Evolutionary conservation across 2,329 filamentous ascomycete species (phyloP).

Genomic region (Biscogniauxia marginata): DNA sequence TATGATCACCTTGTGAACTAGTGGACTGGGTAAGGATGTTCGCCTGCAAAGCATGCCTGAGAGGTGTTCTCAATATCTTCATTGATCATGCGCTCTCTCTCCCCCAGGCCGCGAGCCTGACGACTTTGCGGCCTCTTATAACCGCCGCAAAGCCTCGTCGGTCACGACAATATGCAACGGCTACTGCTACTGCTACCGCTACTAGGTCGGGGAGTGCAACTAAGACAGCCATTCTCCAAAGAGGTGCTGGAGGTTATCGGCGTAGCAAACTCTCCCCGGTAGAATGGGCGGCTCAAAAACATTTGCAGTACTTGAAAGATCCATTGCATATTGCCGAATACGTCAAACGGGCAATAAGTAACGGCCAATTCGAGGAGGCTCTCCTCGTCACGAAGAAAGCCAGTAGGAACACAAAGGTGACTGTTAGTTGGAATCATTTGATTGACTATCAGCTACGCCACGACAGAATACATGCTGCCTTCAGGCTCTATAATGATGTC

Average conservation of each 20-base stretch:
- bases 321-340: conserved; percentile 70
- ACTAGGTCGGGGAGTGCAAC: too few relatives aligned
- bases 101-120: background rate
- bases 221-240: too few relatives aligned
- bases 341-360: conserved; percentile 59
- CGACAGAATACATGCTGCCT: conserved; percentile 59
- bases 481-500: conserved; percentile 82
- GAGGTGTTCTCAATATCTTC: conserved; percentile 23
- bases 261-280: background rate
- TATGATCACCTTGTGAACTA: background rate
- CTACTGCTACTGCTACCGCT: background rate
- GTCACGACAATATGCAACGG: background rate
- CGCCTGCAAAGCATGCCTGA: conserved; percentile 38
- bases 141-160: background rate
- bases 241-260: background rate
- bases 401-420: conserved; percentile 62
- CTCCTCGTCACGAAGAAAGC: conserved; percentile 65
- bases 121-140: background rate
- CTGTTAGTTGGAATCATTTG: conserved; percentile 85
- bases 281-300: conserved; percentile 46
- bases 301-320: conserved; percentile 65
- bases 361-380: conserved; percentile 64
- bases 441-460: conserved; percentile 69
- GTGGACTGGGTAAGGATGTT: conserved; percentile 33
- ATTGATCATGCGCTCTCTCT: conserved; percentile 16